These are phyloP conservation scores for Saccharomycopsis guyanensis DNA, from an alignment of 805 yeast species.

Conservation along the genomic window DNA sequence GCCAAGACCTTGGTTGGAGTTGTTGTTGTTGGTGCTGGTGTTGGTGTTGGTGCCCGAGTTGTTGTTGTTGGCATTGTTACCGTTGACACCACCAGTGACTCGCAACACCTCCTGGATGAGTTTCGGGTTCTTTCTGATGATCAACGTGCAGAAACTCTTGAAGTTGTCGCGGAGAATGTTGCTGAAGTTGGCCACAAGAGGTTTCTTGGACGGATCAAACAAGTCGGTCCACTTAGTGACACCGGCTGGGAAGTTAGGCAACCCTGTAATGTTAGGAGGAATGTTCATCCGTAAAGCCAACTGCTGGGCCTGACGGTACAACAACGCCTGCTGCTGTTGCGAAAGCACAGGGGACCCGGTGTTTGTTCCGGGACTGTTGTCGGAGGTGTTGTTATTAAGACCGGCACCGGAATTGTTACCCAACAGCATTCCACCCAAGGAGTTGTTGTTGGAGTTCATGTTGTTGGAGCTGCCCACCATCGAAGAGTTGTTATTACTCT, in stretches of 20 bases:
- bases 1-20: conserved; percentile 1
- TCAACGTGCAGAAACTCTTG: conserved; percentile 7
- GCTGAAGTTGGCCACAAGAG: conserved; percentile 34
- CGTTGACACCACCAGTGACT: neutral
- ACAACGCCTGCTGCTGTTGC: conserved; percentile 12
- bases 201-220: conserved; percentile 45
- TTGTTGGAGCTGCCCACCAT: neutral
- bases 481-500: neutral
- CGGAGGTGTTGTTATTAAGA: conserved; percentile 19
- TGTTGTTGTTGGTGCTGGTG: conserved; percentile 1
- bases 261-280: conserved; percentile 47
- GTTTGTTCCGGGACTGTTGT: conserved; percentile 8
- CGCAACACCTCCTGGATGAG: conserved; percentile 9
- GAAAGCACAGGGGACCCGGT: conserved; percentile 8
- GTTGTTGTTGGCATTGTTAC: conserved; percentile 4
- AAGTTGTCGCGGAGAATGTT: conserved; percentile 10
- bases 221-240: conserved; percentile 60
- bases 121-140: conserved; percentile 11
- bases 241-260: conserved; percentile 59
- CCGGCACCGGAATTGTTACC: conserved; percentile 7
- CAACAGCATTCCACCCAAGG: neutral
- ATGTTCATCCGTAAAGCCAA: conserved; percentile 26
- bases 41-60: neutral
- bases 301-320: conserved; percentile 18
- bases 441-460: conserved; percentile 1